Evolutionary conservation across 371 early-diverging fungal genomes (phyloP).

Genomic region (Chytridium lagenaria): DNA sequence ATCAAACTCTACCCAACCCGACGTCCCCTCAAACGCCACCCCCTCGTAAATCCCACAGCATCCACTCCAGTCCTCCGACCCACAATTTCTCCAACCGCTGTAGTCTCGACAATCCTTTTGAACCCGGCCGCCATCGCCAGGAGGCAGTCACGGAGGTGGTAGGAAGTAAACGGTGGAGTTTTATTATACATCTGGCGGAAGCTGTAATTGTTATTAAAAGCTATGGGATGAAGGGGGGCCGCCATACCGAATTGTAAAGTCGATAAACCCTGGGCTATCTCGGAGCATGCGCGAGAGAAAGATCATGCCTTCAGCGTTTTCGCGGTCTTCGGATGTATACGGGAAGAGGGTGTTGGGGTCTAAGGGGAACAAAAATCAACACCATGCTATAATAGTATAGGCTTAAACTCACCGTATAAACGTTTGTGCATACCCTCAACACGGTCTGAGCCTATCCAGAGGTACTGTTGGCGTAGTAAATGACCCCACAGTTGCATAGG

Average conservation of each 20-base stretch:
- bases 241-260: not conserved
- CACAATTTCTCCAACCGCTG: not conserved
- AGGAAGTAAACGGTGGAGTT: not conserved
- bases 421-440: not conserved
- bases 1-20: not conserved
- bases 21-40: not conserved
- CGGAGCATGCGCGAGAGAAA: not conserved
- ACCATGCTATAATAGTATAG: not conserved
- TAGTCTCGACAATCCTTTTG: not conserved
- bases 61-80: not conserved
- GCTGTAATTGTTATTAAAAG: no score
- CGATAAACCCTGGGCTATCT: not conserved
- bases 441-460: conserved; percentile 7
- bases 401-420: not conserved
- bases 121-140: not conserved
- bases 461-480: not conserved
- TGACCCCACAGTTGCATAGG: not conserved
- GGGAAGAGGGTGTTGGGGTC: not conserved
- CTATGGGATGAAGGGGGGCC: no score
- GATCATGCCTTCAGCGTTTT: conserved; percentile 13
- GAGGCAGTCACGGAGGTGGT: not conserved
- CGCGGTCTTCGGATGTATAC: conserved; percentile 6
- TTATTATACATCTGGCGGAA: no score
- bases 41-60: not conserved
- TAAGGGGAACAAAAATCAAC: not conserved